A percentile compares a stretch with the other conserved stretches of the same genome.
These are phyloP conservation scores for Phragmites australis DNA, from an alignment of 176 grass and related monocot species.

Conservation along the genomic window DNA sequence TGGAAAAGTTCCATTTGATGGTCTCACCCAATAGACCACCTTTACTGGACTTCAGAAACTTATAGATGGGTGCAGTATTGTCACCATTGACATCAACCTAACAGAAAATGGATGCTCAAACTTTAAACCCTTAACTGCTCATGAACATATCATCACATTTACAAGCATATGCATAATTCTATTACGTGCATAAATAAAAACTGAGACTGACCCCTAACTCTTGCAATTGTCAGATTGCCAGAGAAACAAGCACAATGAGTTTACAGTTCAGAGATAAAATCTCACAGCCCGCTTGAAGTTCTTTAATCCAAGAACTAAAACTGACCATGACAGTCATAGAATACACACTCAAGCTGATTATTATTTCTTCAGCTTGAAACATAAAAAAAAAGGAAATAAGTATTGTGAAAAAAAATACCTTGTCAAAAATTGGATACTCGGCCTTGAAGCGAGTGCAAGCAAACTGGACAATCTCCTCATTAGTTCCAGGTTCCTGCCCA, in stretches of 20 bases:
- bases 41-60: slow-evolving; percentile 71
- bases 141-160: neutral
- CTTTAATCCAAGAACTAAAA: neutral
- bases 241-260: neutral
- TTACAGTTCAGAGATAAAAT: neutral
- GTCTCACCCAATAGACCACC: slow-evolving; percentile 62
- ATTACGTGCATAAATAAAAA: neutral
- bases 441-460: slow-evolving; percentile 94
- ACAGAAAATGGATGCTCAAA: neutral
- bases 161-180: neutral
- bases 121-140: neutral
- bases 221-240: neutral
- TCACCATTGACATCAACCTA: slow-evolving; percentile 75
- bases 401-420: slow-evolving; percentile 42
- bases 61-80: slow-evolving; percentile 56
- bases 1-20: slow-evolving; percentile 93
- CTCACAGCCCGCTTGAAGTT: neutral
- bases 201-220: neutral
- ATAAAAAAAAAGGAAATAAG: slow-evolving; percentile 2
- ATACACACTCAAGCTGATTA: neutral
- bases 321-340: neutral
- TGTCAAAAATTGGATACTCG: slow-evolving; percentile 94
- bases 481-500: slow-evolving; percentile 76
- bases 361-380: neutral
- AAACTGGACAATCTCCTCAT: slow-evolving; percentile 84